Evolutionary conservation across 192 early-diverging fungal genomes (phyloP).

Genomic region (Entomortierella beljakovae): DNA sequence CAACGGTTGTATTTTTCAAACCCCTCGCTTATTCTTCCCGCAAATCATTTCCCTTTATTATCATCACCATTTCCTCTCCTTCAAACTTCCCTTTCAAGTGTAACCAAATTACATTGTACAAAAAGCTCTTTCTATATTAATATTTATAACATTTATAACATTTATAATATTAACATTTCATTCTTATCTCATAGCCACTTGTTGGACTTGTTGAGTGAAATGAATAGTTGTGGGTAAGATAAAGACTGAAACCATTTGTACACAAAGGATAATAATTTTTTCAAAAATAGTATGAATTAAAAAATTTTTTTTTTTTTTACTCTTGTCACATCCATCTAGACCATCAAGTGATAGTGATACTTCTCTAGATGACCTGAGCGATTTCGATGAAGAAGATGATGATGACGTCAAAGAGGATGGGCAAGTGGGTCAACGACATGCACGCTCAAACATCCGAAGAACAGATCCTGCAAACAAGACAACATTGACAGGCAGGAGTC

Average conservation of each 20-base stretch:
- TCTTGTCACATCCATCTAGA: slow-evolving; percentile 8
- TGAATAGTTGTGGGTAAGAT: slow-evolving; percentile 36
- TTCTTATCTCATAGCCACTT: slow-evolving; percentile 24
- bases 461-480: slow-evolving; percentile 5
- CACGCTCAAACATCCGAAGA: slow-evolving; percentile 1
- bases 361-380: slow-evolving; percentile 37
- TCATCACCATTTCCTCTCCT: too few species aligned
- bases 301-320: not conserved
- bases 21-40: not conserved
- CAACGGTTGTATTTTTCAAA: too few species aligned
- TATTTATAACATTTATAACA: too few species aligned
- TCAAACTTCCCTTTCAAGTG: too few species aligned
- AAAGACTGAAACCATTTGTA: too few species aligned
- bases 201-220: slow-evolving; percentile 48
- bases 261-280: too few species aligned
- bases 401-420: slow-evolving; percentile 23
- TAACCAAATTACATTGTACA: too few species aligned
- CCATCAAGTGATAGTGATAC: slow-evolving; percentile 51
- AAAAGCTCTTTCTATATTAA: too few species aligned
- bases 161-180: too few species aligned
- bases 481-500: slow-evolving; percentile 18
- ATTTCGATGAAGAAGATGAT: slow-evolving; percentile 30
- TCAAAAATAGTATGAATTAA: not conserved
- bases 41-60: too few species aligned
- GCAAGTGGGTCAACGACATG: slow-evolving; percentile 1